These are phyloP conservation scores for Alternaria sp. DNA, from an alignment of 2,329 filamentous ascomycete species.

Conservation along the genomic window DNA sequence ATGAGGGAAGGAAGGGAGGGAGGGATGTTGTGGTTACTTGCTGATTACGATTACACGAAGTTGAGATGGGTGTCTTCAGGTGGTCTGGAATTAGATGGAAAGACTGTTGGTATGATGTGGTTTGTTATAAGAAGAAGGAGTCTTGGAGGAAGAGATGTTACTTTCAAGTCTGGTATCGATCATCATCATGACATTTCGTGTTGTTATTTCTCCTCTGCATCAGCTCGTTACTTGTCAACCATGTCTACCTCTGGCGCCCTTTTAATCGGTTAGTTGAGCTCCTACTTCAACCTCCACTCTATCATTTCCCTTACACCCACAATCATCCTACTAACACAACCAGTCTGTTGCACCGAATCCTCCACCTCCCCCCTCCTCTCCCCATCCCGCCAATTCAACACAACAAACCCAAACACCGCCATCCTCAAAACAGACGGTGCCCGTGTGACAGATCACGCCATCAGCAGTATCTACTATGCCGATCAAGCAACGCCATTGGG, in stretches of 20 bases:
- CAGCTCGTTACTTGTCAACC: background rate
- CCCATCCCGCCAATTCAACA: constrained; percentile 34
- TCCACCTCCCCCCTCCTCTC: constrained; percentile 13
- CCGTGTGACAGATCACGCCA: constrained; percentile 13
- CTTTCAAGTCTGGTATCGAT: background rate
- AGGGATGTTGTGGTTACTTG: background rate
- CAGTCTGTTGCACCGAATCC: constrained; percentile 15
- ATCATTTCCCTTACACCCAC: background rate
- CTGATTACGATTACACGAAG: background rate
- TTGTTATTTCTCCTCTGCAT: background rate
- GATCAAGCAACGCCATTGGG: constrained; percentile 25
- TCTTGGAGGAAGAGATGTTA: background rate
- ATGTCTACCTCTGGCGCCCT: background rate
- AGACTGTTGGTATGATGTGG: background rate
- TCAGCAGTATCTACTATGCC: constrained; percentile 25
- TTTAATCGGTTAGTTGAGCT: background rate
- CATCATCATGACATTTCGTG: background rate
- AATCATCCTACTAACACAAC: background rate
- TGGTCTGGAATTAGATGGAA: background rate
- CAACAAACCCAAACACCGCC: constrained; percentile 20
- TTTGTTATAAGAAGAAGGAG: background rate
- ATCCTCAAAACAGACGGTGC: constrained; percentile 30
- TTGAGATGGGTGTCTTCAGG: background rate
- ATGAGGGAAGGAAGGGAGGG: background rate
- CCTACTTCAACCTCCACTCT: background rate